phyloP scores from a whole-genome alignment of 2,329 filamentous ascomycete genomes.

The Pseudogymnoascus sp. region DNA sequence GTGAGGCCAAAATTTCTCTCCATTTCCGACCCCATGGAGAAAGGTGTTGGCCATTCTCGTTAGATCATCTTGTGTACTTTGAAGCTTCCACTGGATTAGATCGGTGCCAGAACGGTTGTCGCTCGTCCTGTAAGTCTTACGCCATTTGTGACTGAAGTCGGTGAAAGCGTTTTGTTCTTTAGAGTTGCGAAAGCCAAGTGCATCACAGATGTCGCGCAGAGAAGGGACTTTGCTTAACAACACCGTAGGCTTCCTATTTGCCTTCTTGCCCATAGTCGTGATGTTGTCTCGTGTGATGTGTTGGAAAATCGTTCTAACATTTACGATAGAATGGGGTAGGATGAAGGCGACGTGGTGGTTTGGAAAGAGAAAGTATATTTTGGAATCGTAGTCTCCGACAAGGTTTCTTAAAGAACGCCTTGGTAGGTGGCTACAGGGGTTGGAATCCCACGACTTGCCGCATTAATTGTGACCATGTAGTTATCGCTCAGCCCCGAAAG shows the following conservation, averaged over 20 bases:
- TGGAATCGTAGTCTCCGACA: background rate
- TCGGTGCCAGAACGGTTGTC: slow-evolving; percentile 6
- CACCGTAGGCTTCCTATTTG: background rate
- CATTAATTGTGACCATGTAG: background rate
- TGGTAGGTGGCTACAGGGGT: background rate
- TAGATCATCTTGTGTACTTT: slow-evolving; percentile 11
- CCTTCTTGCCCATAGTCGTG: background rate
- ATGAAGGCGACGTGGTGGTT: background rate
- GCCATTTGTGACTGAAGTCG: slow-evolving; percentile 12
- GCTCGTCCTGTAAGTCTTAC: slow-evolving; percentile 13
- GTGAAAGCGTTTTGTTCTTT: slow-evolving; percentile 15
- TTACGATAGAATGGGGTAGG: background rate
- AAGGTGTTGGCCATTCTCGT: slow-evolving; percentile 13
- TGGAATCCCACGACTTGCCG: background rate
- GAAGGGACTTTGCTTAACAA: slow-evolving; percentile 14
- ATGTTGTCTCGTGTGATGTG: background rate
- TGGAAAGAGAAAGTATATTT: background rate
- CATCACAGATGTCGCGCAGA: slow-evolving; percentile 12
- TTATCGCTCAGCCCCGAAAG: background rate
- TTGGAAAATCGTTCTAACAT: background rate
- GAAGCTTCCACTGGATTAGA: slow-evolving; percentile 13
- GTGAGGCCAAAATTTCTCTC: slow-evolving; percentile 16
- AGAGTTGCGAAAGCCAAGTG: slow-evolving; percentile 15
- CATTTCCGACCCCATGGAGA: slow-evolving; percentile 12
- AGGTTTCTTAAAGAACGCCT: background rate